A percentile compares a stretch with the other conserved stretches of the same genome.
Evolutionary conservation across 2,329 filamentous ascomycete species (phyloP).

Genomic region (Penicillium expansum): DNA sequence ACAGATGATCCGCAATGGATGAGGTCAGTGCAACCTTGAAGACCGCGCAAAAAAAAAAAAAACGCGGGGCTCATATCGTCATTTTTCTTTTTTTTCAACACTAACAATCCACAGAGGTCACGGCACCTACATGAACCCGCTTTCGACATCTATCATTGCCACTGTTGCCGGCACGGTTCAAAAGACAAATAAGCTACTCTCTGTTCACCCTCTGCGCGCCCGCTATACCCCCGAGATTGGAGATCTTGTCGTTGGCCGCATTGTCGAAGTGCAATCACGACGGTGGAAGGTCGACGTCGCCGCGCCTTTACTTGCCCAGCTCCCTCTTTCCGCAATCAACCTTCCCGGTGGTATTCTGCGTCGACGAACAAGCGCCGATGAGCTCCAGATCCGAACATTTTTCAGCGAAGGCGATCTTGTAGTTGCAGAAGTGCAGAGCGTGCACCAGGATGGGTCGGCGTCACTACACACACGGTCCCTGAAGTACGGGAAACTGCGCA

Average conservation of each 20-base stretch:
- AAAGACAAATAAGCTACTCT: slow-evolving; percentile 95
- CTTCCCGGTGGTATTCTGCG: slow-evolving; percentile 89
- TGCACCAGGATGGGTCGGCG: slow-evolving; percentile 82
- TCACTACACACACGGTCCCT: slow-evolving; percentile 84
- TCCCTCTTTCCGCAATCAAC: slow-evolving; percentile 89
- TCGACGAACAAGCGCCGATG: slow-evolving; percentile 89
- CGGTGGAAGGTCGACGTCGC: slow-evolving; percentile 95
- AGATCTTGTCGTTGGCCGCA: slow-evolving; percentile 88
- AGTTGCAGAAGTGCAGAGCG: slow-evolving; percentile 88
- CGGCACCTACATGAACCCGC: slow-evolving; percentile 73
- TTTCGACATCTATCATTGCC: slow-evolving; percentile 69
- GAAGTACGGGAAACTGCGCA: slow-evolving; percentile 92
- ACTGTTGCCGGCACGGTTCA: slow-evolving; percentile 87
- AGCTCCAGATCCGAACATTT: slow-evolving; percentile 95
- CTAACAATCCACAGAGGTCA: slow-evolving; percentile 64
- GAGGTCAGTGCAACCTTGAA: slow-evolving; percentile 44
- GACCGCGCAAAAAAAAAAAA: not conserved
- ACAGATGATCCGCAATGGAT: slow-evolving; percentile 97
- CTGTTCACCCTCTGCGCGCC: slow-evolving; percentile 82
- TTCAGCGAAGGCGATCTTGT: slow-evolving; percentile 93
- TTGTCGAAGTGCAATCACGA: slow-evolving; percentile 88
- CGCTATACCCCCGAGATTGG: slow-evolving; percentile 95
- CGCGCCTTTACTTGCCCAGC: slow-evolving; percentile 76
- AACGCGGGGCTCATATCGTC: not conserved
- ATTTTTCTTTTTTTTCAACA: not conserved